A percentile compares a stretch with the other conserved stretches of the same genome.
Evolutionary conservation across 208 protist species (phyloP).

Genomic region (Phytomonas francai): DNA sequence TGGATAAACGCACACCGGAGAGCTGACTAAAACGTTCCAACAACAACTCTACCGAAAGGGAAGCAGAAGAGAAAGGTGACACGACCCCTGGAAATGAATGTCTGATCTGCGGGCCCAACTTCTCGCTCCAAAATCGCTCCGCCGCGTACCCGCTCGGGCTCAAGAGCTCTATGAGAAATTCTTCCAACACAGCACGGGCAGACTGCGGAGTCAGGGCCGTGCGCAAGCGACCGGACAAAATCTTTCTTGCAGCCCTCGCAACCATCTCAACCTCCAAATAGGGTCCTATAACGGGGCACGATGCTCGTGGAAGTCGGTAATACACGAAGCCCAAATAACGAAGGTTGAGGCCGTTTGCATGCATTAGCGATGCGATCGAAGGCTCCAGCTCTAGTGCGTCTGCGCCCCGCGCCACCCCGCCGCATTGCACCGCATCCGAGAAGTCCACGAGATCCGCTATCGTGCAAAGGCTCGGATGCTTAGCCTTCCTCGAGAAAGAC

Average conservation of each 20-base stretch:
- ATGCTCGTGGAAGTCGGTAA: slow-evolving; percentile 39
- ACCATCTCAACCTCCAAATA: slow-evolving; percentile 72
- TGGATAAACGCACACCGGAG: slow-evolving; percentile 45
- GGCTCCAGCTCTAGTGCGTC: slow-evolving; percentile 51
- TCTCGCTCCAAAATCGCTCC: slow-evolving; percentile 57
- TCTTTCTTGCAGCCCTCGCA: slow-evolving; percentile 42
- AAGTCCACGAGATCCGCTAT: slow-evolving; percentile 13
- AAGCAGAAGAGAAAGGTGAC: slow-evolving; percentile 42
- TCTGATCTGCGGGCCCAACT: slow-evolving; percentile 53
- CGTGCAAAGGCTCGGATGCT: too few species aligned
- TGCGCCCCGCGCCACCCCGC: slow-evolving; percentile 18
- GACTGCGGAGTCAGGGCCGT: slow-evolving; percentile 16
- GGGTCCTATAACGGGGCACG: slow-evolving; percentile 41
- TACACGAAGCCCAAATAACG: slow-evolving; percentile 75
- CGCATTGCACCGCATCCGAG: slow-evolving; percentile 50
- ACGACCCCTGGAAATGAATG: slow-evolving; percentile 29
- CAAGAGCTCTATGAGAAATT: slow-evolving; percentile 46
- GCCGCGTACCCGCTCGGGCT: slow-evolving; percentile 29
- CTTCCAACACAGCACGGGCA: slow-evolving; percentile 15
- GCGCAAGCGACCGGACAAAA: slow-evolving; percentile 51
- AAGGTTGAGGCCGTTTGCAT: slow-evolving; percentile 70
- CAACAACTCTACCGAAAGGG: slow-evolving; percentile 45
- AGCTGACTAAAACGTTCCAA: slow-evolving; percentile 33
- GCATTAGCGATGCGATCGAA: slow-evolving; percentile 36
- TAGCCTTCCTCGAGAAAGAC: not conserved